These are phyloP conservation scores for Aspergillus homomorphus DNA, from an alignment of 495 filamentous ascomycete species.

Conservation along the genomic window DNA sequence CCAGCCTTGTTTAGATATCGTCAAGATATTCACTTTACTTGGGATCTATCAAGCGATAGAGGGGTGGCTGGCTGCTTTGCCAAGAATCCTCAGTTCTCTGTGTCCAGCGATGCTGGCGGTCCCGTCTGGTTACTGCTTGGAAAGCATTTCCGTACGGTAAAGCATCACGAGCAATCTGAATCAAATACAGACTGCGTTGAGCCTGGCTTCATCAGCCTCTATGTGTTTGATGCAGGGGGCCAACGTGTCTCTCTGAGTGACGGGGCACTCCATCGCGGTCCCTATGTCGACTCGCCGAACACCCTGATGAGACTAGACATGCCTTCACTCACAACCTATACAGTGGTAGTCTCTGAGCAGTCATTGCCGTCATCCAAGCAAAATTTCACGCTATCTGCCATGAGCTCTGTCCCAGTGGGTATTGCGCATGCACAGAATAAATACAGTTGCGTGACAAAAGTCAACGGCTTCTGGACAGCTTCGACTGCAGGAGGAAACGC, in stretches of 20 bases:
- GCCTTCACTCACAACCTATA: constrained; percentile 58
- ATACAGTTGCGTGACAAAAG: constrained; percentile 52
- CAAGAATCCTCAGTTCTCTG: constrained; percentile 78
- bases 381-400: constrained; percentile 79
- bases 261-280: constrained; percentile 60
- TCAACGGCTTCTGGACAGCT: constrained; percentile 66
- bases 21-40: constrained; percentile 86
- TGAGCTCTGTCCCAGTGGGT: constrained; percentile 58
- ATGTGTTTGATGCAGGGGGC: constrained; percentile 72
- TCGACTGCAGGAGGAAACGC: constrained; percentile 83
- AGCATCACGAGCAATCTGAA: constrained; percentile 19
- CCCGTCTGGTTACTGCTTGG: constrained; percentile 80
- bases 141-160: constrained; percentile 65
- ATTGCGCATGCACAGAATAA: constrained; percentile 58
- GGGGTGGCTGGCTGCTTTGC: constrained; percentile 61
- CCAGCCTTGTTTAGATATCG: constrained; percentile 75
- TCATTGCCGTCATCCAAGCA: constrained; percentile 65
- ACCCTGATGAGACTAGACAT: constrained; percentile 76
- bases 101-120: constrained; percentile 54
- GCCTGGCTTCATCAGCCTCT: constrained; percentile 79
- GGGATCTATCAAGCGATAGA: constrained; percentile 65
- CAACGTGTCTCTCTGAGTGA: constrained; percentile 70
- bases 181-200: constrained; percentile 38
- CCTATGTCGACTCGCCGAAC: constrained; percentile 93
- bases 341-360: constrained; percentile 75